Conservation (phyloP, 768 basidiomycete species). For the Kwoniella sp. region DNA sequence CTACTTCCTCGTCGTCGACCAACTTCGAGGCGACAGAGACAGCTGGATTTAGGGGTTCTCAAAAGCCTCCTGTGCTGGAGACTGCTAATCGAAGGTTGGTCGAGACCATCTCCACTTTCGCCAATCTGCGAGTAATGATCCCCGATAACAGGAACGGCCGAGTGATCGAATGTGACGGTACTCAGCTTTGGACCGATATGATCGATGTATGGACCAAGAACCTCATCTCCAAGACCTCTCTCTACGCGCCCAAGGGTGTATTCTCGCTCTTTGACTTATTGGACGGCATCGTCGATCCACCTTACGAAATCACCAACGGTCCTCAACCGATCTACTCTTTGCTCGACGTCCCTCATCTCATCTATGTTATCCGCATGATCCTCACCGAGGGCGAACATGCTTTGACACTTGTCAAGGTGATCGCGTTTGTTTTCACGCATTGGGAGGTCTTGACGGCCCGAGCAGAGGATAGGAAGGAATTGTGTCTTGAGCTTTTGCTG, state of each 20-base stretch:
- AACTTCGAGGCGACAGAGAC: conserved; percentile 58
- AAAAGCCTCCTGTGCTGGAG: conserved; percentile 59
- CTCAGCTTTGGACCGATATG: conserved; percentile 55
- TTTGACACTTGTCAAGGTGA: conserved; percentile 57
- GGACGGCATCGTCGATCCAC: conserved; percentile 57
- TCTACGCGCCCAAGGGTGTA: conserved; percentile 58
- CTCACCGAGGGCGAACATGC: conserved; percentile 58
- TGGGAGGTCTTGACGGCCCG: conserved; percentile 56
- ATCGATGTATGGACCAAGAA: conserved; percentile 57
- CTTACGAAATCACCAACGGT: conserved; percentile 32
- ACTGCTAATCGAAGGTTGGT: conserved; percentile 58
- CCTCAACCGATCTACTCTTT: conserved; percentile 28
- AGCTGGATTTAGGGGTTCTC: conserved; percentile 56
- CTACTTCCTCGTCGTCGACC: conserved; percentile 53
- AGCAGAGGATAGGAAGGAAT: conserved; percentile 53
- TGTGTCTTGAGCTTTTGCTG: conserved; percentile 57
- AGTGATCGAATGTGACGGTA: conserved; percentile 50
- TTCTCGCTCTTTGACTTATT: conserved; percentile 59
- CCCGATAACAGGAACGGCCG: conserved; percentile 20
- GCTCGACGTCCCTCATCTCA: conserved; percentile 57
- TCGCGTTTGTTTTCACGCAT: conserved; percentile 58
- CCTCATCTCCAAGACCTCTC: conserved; percentile 55
- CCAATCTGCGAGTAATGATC: conserved; percentile 47
- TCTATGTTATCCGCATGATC: conserved; percentile 55
- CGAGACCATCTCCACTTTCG: conserved; percentile 56